These are phyloP conservation scores for Xylaria sp. DNA, from an alignment of 495 filamentous ascomycete species.

Conservation along the genomic window DNA sequence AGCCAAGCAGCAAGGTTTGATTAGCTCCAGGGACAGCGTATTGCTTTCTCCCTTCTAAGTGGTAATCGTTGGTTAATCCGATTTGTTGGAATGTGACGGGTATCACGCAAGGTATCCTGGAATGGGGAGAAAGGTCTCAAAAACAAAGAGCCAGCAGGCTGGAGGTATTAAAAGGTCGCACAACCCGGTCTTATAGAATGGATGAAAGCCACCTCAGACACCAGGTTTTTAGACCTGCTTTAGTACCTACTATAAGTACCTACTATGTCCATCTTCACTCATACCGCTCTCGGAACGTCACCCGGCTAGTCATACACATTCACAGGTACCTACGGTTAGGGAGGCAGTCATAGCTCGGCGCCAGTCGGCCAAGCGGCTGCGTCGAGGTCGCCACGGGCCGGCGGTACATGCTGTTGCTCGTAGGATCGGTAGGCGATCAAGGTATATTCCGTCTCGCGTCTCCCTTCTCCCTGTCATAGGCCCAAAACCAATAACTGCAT, in stretches of 20 bases:
- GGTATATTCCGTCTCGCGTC: constrained; percentile 8
- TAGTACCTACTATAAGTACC: too few species aligned
- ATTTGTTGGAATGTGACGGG: neutral
- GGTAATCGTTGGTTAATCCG: neutral
- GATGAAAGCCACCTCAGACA: neutral
- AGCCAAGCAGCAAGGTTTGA: neutral
- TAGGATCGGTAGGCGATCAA: neutral
- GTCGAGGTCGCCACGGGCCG: constrained; percentile 6
- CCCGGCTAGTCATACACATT: constrained; percentile 18
- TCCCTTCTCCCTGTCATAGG: neutral
- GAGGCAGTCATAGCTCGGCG: constrained; percentile 26
- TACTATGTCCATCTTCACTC: neutral
- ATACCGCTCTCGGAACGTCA: neutral
- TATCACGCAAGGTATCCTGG: constrained; percentile 7
- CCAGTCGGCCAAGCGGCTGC: constrained; percentile 24
- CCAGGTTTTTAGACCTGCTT: neutral
- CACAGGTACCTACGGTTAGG: neutral
- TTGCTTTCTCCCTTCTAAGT: neutral
- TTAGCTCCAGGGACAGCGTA: neutral
- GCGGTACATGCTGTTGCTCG: constrained; percentile 19
- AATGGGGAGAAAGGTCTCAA: constrained; percentile 7
- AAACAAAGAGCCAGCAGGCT: neutral
- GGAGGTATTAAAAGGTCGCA: neutral
- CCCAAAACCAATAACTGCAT: neutral
- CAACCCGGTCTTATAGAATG: neutral